Evolutionary conservation across 129 eudicot genomes (phyloP).

Genomic region (Flaveria bidentis): DNA sequence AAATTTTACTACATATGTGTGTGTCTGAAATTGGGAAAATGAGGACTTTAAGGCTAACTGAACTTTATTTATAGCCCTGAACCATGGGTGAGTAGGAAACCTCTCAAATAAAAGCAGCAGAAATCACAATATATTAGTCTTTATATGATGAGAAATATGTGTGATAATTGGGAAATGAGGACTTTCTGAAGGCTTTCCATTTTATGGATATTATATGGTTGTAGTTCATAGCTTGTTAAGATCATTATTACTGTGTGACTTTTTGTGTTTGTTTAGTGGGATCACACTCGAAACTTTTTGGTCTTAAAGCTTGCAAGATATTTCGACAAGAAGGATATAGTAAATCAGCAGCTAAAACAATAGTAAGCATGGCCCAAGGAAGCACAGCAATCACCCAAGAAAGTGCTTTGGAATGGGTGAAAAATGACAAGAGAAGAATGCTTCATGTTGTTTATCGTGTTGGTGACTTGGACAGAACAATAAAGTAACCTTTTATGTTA

Average conservation of each 20-base stretch:
- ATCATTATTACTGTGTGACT: constrained; percentile 15
- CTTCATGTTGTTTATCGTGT: constrained; percentile 99
- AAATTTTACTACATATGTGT: background rate
- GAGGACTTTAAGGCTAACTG: background rate
- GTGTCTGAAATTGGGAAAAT: background rate
- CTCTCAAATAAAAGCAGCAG: too few relatives aligned
- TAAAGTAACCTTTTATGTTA: constrained; percentile 57
- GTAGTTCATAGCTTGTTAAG: background rate
- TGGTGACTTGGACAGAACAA: constrained; percentile 94
- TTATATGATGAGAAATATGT: background rate
- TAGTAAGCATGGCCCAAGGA: constrained; percentile 72
- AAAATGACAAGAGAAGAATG: constrained; percentile 91
- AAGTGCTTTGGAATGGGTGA: constrained; percentile 84
- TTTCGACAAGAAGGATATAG: constrained; percentile 43
- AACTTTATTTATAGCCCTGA: background rate
- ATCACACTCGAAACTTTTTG: constrained; percentile 56
- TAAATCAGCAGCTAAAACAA: constrained; percentile 35
- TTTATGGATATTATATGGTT: background rate
- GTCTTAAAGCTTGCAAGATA: constrained; percentile 52
- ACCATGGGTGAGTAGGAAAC: background rate
- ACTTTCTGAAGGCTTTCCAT: background rate
- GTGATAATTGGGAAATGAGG: background rate
- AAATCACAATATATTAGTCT: background rate
- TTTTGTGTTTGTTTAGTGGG: constrained; percentile 44
- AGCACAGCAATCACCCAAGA: constrained; percentile 65